These are phyloP conservation scores for Apiotrichum akiyoshidainum DNA, from an alignment of 1,284 basidiomycete species.

Conservation along the genomic window DNA sequence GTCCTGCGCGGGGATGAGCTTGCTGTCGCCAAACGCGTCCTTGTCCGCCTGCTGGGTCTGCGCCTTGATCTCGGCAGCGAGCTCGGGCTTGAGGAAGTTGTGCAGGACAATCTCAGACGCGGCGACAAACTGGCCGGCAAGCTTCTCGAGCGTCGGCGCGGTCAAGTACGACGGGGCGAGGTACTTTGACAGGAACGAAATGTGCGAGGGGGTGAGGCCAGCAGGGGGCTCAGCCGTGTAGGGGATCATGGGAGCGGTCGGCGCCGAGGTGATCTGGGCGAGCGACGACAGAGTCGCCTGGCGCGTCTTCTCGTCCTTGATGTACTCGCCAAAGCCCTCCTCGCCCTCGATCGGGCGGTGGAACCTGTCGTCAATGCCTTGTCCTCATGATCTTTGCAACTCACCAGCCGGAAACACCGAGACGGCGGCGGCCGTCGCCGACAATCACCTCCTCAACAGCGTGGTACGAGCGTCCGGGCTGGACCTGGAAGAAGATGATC, in stretches of 20 bases:
- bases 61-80: constrained; percentile 65
- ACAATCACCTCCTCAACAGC: constrained; percentile 96
- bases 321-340: constrained; percentile 67
- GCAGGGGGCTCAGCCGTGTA: constrained; percentile 45
- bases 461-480: constrained; percentile 82
- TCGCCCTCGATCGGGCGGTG: constrained; percentile 88
- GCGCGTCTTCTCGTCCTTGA: constrained; percentile 67
- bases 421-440: constrained; percentile 64
- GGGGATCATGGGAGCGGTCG: constrained; percentile 50
- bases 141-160: constrained; percentile 70
- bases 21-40: constrained; percentile 53
- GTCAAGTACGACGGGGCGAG: constrained; percentile 89
- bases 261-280: constrained; percentile 59
- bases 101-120: constrained; percentile 90
- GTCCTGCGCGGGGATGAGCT: constrained; percentile 62
- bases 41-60: constrained; percentile 66
- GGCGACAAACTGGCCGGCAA: constrained; percentile 77
- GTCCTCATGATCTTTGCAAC: too few relatives aligned
- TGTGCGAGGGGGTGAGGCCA: constrained; percentile 61
- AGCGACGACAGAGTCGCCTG: constrained; percentile 59
- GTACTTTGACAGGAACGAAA: constrained; percentile 71
- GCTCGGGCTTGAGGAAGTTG: constrained; percentile 68
- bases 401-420: constrained; percentile 89
- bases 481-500: constrained; percentile 87
- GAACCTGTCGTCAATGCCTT: constrained; percentile 53